Evolutionary conservation across 179 eudicot genomes (phyloP).

Genomic region (Silene noctiflora): DNA sequence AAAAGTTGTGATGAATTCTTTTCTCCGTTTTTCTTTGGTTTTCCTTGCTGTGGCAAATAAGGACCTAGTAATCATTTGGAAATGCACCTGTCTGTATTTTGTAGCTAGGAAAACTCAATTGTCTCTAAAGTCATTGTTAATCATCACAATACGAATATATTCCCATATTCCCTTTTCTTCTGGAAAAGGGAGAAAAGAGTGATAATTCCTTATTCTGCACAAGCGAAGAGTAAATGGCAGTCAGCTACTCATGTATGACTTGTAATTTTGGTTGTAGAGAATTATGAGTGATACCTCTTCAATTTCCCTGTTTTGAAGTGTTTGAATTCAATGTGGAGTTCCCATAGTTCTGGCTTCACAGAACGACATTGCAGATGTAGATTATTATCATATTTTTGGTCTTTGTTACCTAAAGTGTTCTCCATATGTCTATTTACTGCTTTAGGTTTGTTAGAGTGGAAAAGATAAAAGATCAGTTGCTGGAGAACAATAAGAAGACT

Average conservation of each 20-base stretch:
- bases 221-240: neutral
- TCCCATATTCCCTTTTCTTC: no score
- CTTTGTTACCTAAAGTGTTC: neutral
- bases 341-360: constrained; percentile 5
- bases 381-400: neutral
- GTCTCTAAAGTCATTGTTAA: no score
- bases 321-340: neutral
- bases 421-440: neutral
- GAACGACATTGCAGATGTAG: neutral
- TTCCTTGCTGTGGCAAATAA: neutral
- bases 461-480: constrained; percentile 76
- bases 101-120: neutral
- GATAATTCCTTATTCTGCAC: neutral
- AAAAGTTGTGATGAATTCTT: neutral
- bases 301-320: neutral
- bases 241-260: neutral
- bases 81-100: no score
- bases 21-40: neutral
- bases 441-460: constrained; percentile 92
- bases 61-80: neutral
- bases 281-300: neutral
- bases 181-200: neutral
- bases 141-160: no score
- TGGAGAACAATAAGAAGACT: constrained; percentile 80
- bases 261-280: neutral